Evolutionary conservation across 192 early-diverging fungal genomes (phyloP), one percentile per base, ranked within the genome.

Genomic region (Coemansia sp.): DNA sequence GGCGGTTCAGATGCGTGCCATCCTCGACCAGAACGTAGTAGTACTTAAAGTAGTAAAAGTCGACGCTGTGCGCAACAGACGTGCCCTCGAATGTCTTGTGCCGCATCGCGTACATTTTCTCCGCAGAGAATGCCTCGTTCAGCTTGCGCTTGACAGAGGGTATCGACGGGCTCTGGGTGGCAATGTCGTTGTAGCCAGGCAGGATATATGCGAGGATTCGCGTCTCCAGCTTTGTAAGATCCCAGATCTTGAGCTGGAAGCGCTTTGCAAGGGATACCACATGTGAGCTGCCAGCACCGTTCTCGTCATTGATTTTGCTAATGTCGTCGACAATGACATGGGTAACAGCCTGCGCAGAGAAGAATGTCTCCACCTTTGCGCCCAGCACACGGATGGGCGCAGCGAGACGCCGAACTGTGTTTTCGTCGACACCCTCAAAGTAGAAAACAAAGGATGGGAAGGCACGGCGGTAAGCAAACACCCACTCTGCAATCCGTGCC

Each of bases 381-480:
- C 75, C 70, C 29, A 78, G 53, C 21, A 46, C 61, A 23, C 69
- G 71, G 37, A 83, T 70, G 10, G 74, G 75, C 56, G 59, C 66
- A 2, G 74, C 65, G 35, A 83, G 70, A 18, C 71, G 67, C 51
- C 68, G 77, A 15, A 64, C 63, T 1, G 68, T 71, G 48, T 23
- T n/a, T n/a, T 80, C 71, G 68, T 77, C 75, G 29, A 84, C 53
- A 43, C 82, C 76, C 15, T 84, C 82, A 70, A 82, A 82, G 65
- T 82, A 82, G 49, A 82, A 82, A 28, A 82, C 79, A 70, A 82
- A 82, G 39, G 66, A 72, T 1, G 79, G 79, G 29, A 82, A 82
- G 20, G 79, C 79, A 28, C 66, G 52, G 18, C 79, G 66, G 39
- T 77, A 82, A 8, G 74, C 74, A 46, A 63, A 68, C n/a, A 83